Percentiles rank a stretch among this genome's conserved stretches.
Evolutionary conservation across 768 basidiomycete genomes (phyloP).

Genomic region (Tricholoma terreum): DNA sequence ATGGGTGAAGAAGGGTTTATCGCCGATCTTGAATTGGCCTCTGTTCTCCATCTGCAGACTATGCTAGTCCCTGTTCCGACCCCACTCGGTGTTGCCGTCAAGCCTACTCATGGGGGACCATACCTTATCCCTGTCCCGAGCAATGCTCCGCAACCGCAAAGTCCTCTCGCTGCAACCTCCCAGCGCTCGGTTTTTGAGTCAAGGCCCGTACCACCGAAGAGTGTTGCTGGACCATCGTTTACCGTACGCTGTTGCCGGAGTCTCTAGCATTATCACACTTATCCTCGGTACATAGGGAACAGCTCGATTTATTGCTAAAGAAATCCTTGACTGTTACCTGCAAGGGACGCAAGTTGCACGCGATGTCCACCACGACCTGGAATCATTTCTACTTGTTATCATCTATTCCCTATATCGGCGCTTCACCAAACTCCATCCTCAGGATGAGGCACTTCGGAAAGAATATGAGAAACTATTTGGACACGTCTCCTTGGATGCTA

Average conservation of each 20-base stretch:
- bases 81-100: background rate
- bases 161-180: background rate
- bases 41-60: background rate
- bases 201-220: background rate
- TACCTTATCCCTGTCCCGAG: background rate
- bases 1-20: background rate
- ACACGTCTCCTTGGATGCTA: background rate
- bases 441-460: background rate
- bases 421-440: background rate
- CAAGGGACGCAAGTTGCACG: background rate
- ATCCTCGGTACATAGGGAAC: background rate
- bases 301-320: background rate
- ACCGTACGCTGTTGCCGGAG: background rate
- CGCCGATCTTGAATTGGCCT: background rate
- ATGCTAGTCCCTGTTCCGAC: no score
- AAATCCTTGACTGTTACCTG: background rate
- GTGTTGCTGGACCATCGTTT: background rate
- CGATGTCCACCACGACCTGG: background rate
- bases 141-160: background rate
- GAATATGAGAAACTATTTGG: background rate
- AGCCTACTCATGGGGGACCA: background rate
- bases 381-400: background rate
- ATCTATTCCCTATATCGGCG: background rate
- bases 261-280: background rate
- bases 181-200: background rate